Evolutionary conservation across 1,284 basidiomycete genomes (phyloP).

Genomic region (Singerocomus inundabilis): DNA sequence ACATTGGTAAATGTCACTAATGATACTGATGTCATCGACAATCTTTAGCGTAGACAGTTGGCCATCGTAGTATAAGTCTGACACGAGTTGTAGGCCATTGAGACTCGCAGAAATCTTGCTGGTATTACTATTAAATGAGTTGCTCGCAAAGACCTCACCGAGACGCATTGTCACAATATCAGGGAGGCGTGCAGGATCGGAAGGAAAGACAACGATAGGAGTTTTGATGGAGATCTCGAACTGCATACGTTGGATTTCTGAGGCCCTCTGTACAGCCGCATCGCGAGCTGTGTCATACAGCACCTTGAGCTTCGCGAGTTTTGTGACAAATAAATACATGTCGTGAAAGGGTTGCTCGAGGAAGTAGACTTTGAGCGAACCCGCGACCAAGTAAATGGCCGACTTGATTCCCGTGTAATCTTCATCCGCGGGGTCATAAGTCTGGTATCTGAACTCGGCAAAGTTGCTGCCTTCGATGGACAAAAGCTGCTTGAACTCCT

Average conservation of each 20-base stretch:
- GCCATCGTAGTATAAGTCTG: conserved; percentile 56
- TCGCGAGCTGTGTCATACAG: conserved; percentile 95
- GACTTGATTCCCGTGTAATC: conserved; percentile 86
- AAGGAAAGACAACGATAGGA: conserved; percentile 90
- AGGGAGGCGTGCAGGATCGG: conserved; percentile 58
- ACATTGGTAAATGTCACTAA: conserved; percentile 69
- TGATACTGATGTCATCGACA: conserved; percentile 89
- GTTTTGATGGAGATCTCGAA: conserved; percentile 91
- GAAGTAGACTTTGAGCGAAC: conserved; percentile 89
- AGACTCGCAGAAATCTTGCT: conserved; percentile 79
- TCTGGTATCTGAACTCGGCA: conserved; percentile 95
- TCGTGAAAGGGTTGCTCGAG: conserved; percentile 86
- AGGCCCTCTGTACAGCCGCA: conserved; percentile 89
- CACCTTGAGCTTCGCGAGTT: conserved; percentile 89
- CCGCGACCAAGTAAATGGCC: conserved; percentile 81
- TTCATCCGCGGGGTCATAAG: conserved; percentile 73
- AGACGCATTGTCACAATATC: conserved; percentile 83
- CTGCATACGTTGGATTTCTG: conserved; percentile 87
- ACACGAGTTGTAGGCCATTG: conserved; percentile 82
- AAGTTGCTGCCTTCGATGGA: conserved; percentile 96
- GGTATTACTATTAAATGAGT: conserved; percentile 63
- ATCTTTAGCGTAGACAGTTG: conserved; percentile 70
- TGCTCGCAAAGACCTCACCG: conserved; percentile 87
- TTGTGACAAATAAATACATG: conserved; percentile 82
- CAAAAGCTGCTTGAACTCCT: conserved; percentile 84